phyloP scores from a whole-genome alignment of 495 filamentous ascomycete genomes.

The Astrothelium macrocarpum region DNA sequence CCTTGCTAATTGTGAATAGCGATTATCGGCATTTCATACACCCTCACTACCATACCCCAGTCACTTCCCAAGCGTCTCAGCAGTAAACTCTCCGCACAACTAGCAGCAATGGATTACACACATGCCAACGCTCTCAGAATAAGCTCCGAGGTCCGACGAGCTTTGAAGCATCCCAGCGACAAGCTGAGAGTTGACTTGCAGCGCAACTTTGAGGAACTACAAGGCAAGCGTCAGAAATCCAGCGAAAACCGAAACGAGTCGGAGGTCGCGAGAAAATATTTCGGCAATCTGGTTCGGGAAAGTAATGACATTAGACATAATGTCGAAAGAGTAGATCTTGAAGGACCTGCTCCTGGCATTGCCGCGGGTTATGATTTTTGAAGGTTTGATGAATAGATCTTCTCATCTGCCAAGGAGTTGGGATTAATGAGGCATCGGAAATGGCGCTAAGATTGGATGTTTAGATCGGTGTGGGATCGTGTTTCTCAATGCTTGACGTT shows the following conservation, averaged over 20 bases:
- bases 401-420: not conserved
- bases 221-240: constrained; percentile 65
- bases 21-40: constrained; percentile 61
- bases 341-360: constrained; percentile 49
- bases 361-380: constrained; percentile 19
- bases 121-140: constrained; percentile 82
- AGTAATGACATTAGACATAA: constrained; percentile 58
- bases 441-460: not conserved
- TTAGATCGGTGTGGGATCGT: not conserved
- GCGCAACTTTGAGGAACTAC: constrained; percentile 72
- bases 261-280: constrained; percentile 42
- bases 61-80: constrained; percentile 82
- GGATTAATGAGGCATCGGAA: not conserved
- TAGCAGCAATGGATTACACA: constrained; percentile 78
- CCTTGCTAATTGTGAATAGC: constrained; percentile 43
- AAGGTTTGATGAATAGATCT: not conserved
- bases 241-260: constrained; percentile 41
- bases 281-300: constrained; percentile 71
- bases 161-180: constrained; percentile 74
- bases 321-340: constrained; percentile 76
- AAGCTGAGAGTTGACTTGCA: constrained; percentile 70
- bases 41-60: constrained; percentile 73
- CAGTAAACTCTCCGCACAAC: constrained; percentile 68
- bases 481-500: not conserved
- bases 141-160: constrained; percentile 69